Evolutionary conservation across 2,329 filamentous ascomycete species (phyloP), one percentile per base, ranked within the genome.

Genomic region (Dactylellina cionopaga): DNA sequence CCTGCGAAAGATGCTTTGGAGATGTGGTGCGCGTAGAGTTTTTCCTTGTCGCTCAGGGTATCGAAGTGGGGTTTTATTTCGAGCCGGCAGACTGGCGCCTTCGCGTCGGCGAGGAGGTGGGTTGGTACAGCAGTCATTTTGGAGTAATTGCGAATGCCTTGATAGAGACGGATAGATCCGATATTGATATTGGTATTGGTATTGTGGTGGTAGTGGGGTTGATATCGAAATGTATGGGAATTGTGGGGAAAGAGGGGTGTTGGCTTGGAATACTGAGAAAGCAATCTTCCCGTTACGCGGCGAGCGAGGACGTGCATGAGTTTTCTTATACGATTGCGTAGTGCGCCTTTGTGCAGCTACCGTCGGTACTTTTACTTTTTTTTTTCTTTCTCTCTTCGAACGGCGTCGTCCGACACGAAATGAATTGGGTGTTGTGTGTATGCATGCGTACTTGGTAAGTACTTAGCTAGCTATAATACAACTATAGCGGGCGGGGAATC

Each of bases 1-100:
- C 92, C 92, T 44, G 89, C 85, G 78, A 92, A 92, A 5, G 90
- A 87, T 70, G 91, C 90, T 79, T 90, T 92, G 76, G 55, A 74
- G 27, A 96, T 91, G 79, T 89, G 92, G 82, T 97, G 93, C 75
- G 93, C 91, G 84, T 97, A 97, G 79, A 90, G 89, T 83, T 94
- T 92, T 83, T 96, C 88, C 79, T 90, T 84, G 77, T 91, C 87
- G 58, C 82, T 85, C 73, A 95, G 81, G 33, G 88, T 87, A 62
- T 94, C 90, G 78, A 98, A 99, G 82, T 98, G 94, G 79, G 92
- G 91, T 82, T 92, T 92, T 80, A 98, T 95, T 80, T 92, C 89
- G 52, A 99, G 87, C 49, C 89, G 88, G 69, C 97, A 94, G 64
- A 97, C 88, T 51, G 89, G 90, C 0, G 95, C 95, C 46, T 95